Percentiles rank a stretch among this genome's conserved stretches.
Evolutionary conservation across 164 flowering plant genomes (phyloP).

Genomic region (Annona squamosa): DNA sequence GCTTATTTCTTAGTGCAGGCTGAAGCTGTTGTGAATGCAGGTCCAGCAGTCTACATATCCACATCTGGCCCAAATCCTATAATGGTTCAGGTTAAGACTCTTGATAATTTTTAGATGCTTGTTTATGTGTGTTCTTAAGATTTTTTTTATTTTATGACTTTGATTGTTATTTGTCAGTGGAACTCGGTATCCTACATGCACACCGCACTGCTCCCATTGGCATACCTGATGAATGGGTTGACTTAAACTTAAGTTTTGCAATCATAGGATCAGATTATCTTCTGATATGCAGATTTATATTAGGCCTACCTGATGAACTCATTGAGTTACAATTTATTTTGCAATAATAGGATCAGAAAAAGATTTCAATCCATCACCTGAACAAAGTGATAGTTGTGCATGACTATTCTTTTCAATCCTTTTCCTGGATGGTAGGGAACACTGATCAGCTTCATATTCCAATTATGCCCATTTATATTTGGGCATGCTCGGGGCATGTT

Average conservation of each 20-base stretch:
- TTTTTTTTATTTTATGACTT: not conserved
- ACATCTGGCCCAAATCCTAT: slow-evolving; percentile 81
- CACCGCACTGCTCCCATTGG: no score
- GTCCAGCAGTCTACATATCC: slow-evolving; percentile 83
- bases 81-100: slow-evolving; percentile 73
- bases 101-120: not conserved
- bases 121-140: no score
- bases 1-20: slow-evolving; percentile 38
- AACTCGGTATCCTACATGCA: no score
- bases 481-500: not conserved
- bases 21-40: slow-evolving; percentile 86
- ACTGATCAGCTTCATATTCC: not conserved
- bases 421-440: not conserved
- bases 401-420: not conserved
- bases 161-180: not conserved
- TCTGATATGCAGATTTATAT: no score
- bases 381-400: not conserved
- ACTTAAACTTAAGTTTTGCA: no score
- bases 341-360: no score
- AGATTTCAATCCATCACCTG: not conserved
- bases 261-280: no score
- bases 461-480: not conserved
- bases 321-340: no score
- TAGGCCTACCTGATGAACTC: no score
- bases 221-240: no score